These are phyloP conservation scores for Pyrrhoderma lamaoense DNA, from an alignment of 1,284 basidiomycete species.

Conservation along the genomic window DNA sequence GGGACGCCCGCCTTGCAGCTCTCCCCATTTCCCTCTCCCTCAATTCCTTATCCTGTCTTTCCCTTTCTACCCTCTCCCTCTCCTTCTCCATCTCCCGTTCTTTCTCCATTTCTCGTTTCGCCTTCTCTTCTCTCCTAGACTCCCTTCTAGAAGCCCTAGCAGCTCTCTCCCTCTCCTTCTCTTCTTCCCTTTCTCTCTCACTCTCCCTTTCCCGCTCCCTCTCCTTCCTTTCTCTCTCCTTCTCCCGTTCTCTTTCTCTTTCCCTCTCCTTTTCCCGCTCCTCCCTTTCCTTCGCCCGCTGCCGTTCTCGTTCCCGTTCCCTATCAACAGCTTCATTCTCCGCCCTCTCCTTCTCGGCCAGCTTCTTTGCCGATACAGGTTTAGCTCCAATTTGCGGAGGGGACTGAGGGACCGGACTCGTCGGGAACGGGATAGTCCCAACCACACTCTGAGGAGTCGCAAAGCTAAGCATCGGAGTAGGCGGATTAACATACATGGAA, in stretches of 20 bases:
- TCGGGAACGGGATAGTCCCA: conserved; percentile 7
- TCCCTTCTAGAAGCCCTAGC: too few relatives aligned
- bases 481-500: conserved; percentile 17
- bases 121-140: conserved; percentile 40
- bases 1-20: conserved; percentile 22
- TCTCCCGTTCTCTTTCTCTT: conserved; percentile 1
- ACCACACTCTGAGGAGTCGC: neutral
- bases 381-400: conserved; percentile 5
- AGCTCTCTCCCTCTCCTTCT: conserved; percentile 46
- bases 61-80: conserved; percentile 1
- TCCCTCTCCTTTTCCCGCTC: neutral
- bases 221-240: conserved; percentile 15
- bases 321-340: neutral
- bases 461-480: conserved; percentile 8
- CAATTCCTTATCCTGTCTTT: too few relatives aligned
- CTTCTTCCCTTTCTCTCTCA: conserved; percentile 33
- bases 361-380: neutral
- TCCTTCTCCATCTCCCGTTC: conserved; percentile 6
- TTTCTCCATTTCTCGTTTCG: conserved; percentile 29
- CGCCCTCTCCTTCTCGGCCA: conserved; percentile 7
- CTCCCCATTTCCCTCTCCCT: conserved; percentile 26
- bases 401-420: neutral
- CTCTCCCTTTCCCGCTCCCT: neutral
- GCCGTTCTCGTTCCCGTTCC: neutral
- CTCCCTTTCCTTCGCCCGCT: conserved; percentile 1